A percentile compares a stretch with the other conserved stretches of the same genome.
These are phyloP conservation scores for Amphibolis antarctica DNA, from an alignment of 106 monocot genomes.

Conservation along the genomic window DNA sequence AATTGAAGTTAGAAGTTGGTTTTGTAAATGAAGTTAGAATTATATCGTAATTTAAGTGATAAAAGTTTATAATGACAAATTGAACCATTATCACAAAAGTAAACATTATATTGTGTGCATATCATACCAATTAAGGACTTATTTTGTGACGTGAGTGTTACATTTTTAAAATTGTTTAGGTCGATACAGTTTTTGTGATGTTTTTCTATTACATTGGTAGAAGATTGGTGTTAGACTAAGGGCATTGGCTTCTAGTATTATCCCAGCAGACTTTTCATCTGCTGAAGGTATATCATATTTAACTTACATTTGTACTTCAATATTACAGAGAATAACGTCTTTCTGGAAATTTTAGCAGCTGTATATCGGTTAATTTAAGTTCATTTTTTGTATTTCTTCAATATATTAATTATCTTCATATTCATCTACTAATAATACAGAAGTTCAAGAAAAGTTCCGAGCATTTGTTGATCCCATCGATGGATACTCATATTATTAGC, in stretches of 20 bases:
- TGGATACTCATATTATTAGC: constrained; percentile 83
- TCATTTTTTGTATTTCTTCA: background rate
- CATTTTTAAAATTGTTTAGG: too few species aligned
- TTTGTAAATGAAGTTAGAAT: too few species aligned
- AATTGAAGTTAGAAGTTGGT: too few species aligned
- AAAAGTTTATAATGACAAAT: too few species aligned
- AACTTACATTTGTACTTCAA: background rate
- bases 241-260: constrained; percentile 25
- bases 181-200: too few species aligned
- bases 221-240: constrained; percentile 43
- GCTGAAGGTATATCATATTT: constrained; percentile 59
- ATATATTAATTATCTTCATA: background rate
- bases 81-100: too few species aligned
- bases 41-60: too few species aligned
- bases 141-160: too few species aligned
- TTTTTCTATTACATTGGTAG: too few species aligned
- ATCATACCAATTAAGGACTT: too few species aligned
- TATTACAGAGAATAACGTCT: background rate
- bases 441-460: constrained; percentile 48
- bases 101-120: too few species aligned
- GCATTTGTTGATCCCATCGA: constrained; percentile 70
- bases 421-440: constrained; percentile 26
- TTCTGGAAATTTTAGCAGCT: background rate
- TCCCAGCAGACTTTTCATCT: constrained; percentile 23
- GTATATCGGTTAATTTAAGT: too few species aligned